These are phyloP conservation scores for Taiwanofungus camphoratus DNA, from an alignment of 1,284 basidiomycete species.

Conservation along the genomic window DNA sequence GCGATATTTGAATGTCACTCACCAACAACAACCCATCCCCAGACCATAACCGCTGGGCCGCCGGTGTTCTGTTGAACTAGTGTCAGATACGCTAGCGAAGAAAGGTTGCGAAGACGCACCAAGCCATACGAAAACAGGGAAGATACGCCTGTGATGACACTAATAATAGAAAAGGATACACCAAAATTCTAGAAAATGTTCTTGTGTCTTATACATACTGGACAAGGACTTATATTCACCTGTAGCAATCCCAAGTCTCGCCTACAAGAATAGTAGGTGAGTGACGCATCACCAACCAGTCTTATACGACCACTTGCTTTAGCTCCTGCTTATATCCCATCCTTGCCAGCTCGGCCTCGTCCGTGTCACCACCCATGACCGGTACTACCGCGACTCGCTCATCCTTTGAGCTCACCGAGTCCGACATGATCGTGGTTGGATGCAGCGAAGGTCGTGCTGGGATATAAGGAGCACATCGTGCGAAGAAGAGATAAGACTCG, in stretches of 20 bases:
- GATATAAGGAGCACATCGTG: conserved; percentile 1
- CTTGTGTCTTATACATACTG: conserved; percentile 5
- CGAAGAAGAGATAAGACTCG: conserved; percentile 2
- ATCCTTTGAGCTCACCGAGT: conserved; percentile 5
- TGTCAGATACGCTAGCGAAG: neutral
- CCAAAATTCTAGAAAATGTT: conserved; percentile 55
- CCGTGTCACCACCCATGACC: conserved; percentile 22
- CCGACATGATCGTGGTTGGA: conserved; percentile 5
- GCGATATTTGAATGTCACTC: conserved; percentile 2
- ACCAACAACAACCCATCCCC: conserved; percentile 65
- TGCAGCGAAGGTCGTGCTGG: neutral
- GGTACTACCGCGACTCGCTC: conserved; percentile 1
- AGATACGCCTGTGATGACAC: conserved; percentile 62
- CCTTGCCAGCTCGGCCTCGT: conserved; percentile 60
- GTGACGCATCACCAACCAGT: neutral
- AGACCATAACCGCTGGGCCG: conserved; percentile 69
- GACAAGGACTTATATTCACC: conserved; percentile 29
- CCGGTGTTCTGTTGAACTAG: conserved; percentile 55
- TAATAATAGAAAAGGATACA: conserved; percentile 72
- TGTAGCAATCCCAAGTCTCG: conserved; percentile 58
- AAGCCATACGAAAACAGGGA: conserved; percentile 63
- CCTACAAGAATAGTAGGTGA: conserved; percentile 16
- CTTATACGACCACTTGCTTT: conserved; percentile 41
- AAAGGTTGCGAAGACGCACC: conserved; percentile 33
- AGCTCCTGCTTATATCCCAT: conserved; percentile 77